Conservation (phyloP, 2,329 filamentous ascomycete species). For the Fusarium nelsonii region DNA sequence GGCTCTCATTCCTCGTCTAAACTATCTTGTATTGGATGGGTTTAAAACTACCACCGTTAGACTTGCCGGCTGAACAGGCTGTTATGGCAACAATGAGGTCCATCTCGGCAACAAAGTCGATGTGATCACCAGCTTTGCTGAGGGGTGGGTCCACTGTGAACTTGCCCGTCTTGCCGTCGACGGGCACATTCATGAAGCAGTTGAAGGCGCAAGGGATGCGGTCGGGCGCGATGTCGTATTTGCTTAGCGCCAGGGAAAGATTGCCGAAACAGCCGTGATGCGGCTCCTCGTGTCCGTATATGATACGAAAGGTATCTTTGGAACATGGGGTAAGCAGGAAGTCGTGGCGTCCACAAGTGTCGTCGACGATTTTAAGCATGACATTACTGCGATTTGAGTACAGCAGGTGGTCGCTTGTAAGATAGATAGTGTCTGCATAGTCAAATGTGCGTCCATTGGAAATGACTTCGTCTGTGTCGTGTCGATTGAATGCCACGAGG, state of each 20-base stretch:
- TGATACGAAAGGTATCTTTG: conserved; percentile 18
- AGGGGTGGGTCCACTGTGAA: conserved; percentile 4
- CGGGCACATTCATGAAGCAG: conserved; percentile 14
- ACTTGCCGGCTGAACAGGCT: conserved; percentile 9
- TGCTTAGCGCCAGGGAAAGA: neutral
- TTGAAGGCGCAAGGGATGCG: conserved; percentile 14
- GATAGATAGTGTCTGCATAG: conserved; percentile 12
- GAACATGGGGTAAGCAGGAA: conserved; percentile 12
- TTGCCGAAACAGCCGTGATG: conserved; percentile 22
- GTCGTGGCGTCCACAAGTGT: conserved; percentile 13
- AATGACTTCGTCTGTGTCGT: conserved; percentile 14
- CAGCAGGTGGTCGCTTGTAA: neutral
- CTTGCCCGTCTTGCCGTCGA: conserved; percentile 8
- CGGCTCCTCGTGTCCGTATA: conserved; percentile 8
- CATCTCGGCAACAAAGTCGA: conserved; percentile 10
- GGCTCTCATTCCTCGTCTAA: neutral
- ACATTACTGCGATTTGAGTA: conserved; percentile 16
- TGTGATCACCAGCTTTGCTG: conserved; percentile 5
- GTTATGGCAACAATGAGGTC: conserved; percentile 12
- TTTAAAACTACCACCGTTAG: conserved; percentile 6
- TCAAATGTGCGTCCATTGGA: conserved; percentile 15
- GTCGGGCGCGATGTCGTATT: conserved; percentile 4
- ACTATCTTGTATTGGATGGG: conserved; percentile 6
- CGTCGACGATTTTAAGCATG: conserved; percentile 8
- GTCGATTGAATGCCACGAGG: conserved; percentile 8